A percentile compares a stretch with the other conserved stretches of the same genome.
Conservation (phyloP, 768 basidiomycete genomes). For the Boletus insuetus region DNA sequence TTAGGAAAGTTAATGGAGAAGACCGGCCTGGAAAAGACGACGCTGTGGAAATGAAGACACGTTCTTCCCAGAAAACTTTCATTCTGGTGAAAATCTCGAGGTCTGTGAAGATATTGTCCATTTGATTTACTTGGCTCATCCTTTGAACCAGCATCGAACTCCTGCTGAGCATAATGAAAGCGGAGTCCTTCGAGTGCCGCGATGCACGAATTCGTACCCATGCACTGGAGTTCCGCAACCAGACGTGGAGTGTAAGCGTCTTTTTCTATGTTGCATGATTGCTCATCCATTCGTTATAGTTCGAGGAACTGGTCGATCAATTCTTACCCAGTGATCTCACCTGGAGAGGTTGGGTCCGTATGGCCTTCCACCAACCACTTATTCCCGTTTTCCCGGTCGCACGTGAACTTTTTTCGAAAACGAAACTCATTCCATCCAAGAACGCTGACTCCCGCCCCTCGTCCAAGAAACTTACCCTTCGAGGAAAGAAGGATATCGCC, state of each 20-base stretch:
- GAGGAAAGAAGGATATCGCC: conserved; percentile 17
- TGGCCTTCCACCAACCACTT: conserved; percentile 78
- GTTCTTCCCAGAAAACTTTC: conserved; percentile 82
- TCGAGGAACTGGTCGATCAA: conserved; percentile 75
- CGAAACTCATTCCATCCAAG: conserved; percentile 58
- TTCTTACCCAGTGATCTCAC: conserved; percentile 76
- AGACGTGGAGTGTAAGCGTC: conserved; percentile 72
- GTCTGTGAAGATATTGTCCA: conserved; percentile 31
- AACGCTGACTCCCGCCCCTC: conserved; percentile 27
- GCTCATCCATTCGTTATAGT: conserved; percentile 38
- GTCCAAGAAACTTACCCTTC: conserved; percentile 19
- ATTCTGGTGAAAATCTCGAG: conserved; percentile 74
- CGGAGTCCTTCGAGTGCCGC: conserved; percentile 80
- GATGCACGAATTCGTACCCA: conserved; percentile 80
- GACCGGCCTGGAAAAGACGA: conserved; percentile 41
- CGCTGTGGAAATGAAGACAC: conserved; percentile 77
- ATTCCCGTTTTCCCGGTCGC: conserved; percentile 78
- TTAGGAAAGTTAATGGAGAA: conserved; percentile 20
- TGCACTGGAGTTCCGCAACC: conserved; percentile 76
- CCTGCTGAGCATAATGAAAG: conserved; percentile 74
- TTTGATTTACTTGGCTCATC: conserved; percentile 17
- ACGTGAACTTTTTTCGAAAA: conserved; percentile 74
- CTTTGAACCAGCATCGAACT: conserved; percentile 54
- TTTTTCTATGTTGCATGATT: conserved; percentile 3
- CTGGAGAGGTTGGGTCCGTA: conserved; percentile 81